A percentile compares a stretch with the other conserved stretches of the same genome.
These are phyloP conservation scores for Fonsecaea monophora DNA, from an alignment of 2,329 filamentous ascomycete species.

Conservation along the genomic window DNA sequence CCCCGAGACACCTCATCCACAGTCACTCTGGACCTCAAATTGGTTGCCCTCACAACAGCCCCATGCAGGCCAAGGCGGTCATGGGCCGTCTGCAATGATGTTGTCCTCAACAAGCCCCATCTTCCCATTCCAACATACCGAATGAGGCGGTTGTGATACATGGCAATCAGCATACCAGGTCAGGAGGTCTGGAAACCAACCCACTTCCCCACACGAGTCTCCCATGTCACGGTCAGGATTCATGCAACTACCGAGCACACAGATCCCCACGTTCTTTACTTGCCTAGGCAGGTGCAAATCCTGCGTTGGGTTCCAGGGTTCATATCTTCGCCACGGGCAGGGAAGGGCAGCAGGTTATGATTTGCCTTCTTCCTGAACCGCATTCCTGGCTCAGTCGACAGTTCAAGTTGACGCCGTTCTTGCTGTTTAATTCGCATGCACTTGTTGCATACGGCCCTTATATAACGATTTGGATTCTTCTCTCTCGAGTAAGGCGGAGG, in stretches of 20 bases:
- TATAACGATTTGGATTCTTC: conserved; percentile 9
- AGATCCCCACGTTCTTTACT: conserved; percentile 3
- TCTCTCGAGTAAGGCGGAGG: conserved; percentile 20
- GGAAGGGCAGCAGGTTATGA: neutral
- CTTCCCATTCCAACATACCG: neutral
- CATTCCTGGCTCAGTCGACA: neutral
- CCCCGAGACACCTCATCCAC: neutral
- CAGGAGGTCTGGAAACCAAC: neutral
- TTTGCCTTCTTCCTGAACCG: neutral
- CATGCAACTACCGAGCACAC: conserved; percentile 13
- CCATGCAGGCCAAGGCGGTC: conserved; percentile 4
- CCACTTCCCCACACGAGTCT: conserved; percentile 10
- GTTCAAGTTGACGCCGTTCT: neutral
- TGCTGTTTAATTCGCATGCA: neutral
- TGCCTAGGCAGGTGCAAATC: conserved; percentile 7
- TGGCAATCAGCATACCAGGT: neutral
- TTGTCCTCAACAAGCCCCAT: neutral
- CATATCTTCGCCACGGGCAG: neutral
- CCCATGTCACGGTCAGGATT: neutral
- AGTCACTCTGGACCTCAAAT: neutral
- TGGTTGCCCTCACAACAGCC: neutral
- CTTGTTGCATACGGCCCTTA: neutral
- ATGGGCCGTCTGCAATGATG: neutral
- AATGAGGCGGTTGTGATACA: neutral
- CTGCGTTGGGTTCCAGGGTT: neutral